A percentile compares a stretch with the other conserved stretches of the same genome.
phyloP scores from a whole-genome alignment of 140 eudicot genomes.

The Senecio squalidus region DNA sequence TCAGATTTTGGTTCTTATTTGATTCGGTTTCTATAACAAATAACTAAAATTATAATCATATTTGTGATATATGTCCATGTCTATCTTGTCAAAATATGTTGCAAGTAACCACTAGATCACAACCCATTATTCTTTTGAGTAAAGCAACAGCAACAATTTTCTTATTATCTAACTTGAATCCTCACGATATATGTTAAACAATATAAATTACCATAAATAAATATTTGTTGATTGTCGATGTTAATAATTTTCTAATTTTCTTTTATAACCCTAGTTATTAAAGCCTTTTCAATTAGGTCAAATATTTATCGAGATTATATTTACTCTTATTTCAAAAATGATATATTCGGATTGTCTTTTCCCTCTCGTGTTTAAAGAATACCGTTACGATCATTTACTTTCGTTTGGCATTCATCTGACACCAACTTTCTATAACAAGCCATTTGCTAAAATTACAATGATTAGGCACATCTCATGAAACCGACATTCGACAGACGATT shows the following conservation, averaged over 20 bases:
- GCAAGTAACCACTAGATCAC: constrained; percentile 21
- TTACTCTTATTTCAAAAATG: neutral
- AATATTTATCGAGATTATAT: too few relatives aligned
- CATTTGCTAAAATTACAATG: constrained; percentile 19
- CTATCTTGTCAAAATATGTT: constrained; percentile 16
- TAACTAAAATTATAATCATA: neutral
- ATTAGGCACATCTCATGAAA: constrained; percentile 19
- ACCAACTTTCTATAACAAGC: constrained; percentile 6
- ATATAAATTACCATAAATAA: too few relatives aligned
- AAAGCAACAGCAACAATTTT: constrained; percentile 25
- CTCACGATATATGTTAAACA: neutral
- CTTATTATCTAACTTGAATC: neutral
- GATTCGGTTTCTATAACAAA: too few relatives aligned
- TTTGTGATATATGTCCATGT: neutral
- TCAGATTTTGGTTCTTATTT: too few relatives aligned
- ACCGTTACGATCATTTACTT: neutral
- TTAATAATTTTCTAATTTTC: too few relatives aligned
- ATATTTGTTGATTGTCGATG: too few relatives aligned
- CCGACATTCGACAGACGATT: constrained; percentile 17
- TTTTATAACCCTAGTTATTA: too few relatives aligned
- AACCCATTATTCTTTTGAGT: constrained; percentile 18
- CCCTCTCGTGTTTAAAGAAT: neutral
- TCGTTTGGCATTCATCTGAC: neutral
- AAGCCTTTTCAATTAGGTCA: too few relatives aligned
- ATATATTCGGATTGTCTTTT: neutral